Percentiles rank a stretch among this genome's conserved stretches.
These are phyloP conservation scores for Hemileccinum impolitum DNA, from an alignment of 768 basidiomycete species.

Conservation along the genomic window DNA sequence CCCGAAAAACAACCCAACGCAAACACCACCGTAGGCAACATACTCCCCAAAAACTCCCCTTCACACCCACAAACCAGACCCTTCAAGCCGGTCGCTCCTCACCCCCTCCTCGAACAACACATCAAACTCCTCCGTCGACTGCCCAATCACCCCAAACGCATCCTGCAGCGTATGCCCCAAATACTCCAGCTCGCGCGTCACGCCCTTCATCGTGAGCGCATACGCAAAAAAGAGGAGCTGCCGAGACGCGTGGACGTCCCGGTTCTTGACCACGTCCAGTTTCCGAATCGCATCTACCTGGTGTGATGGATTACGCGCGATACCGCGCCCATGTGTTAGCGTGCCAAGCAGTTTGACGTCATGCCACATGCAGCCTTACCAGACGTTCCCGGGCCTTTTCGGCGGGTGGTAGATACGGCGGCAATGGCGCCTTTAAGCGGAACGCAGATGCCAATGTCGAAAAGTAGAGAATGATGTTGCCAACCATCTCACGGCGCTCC, in stretches of 20 bases:
- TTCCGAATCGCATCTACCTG: constrained; percentile 83
- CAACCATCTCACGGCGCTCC: constrained; percentile 91
- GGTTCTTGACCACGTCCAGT: constrained; percentile 84
- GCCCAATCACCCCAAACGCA: constrained; percentile 90
- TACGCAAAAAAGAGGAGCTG: constrained; percentile 94
- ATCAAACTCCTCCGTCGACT: constrained; percentile 79
- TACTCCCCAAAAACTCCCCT: too few species aligned
- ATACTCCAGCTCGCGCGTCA: constrained; percentile 83
- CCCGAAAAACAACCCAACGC: too few species aligned
- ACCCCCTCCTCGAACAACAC: constrained; percentile 50
- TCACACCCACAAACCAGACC: constrained; percentile 9
- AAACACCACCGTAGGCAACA: too few species aligned
- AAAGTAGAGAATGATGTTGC: constrained; percentile 90
- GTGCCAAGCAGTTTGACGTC: too few species aligned
- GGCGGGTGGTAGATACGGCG: constrained; percentile 93
- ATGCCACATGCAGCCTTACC: constrained; percentile 37
- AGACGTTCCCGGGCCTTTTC: constrained; percentile 79
- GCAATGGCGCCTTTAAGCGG: constrained; percentile 85
- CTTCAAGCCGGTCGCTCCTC: constrained; percentile 6
- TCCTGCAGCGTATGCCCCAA: constrained; percentile 80
- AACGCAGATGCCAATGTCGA: constrained; percentile 78
- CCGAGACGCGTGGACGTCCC: constrained; percentile 75
- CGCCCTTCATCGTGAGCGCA: constrained; percentile 89
- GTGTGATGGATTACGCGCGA: background rate
- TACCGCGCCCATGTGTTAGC: too few species aligned